Base-by-base conservation (phyloP, 176 grass and related monocot genomes). In the Phyllostachys edulis region DNA sequence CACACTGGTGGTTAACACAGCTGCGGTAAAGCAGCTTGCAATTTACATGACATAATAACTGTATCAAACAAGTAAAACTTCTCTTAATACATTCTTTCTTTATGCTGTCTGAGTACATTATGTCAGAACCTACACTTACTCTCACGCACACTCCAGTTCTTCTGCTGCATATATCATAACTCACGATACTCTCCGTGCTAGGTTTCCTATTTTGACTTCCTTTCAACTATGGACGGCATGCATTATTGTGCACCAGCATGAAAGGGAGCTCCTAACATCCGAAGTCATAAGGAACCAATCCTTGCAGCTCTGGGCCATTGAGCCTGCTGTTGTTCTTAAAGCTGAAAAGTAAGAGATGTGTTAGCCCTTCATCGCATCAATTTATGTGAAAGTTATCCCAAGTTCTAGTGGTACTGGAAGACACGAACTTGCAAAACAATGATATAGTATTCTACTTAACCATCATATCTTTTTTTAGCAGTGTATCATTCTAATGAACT, bases 271-370 rank as follows among this genome's bases (percentile, higher is more conserved):
- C 51, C 62, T 94, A 98, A 40, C 96, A 98, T 80, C 96, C 96
- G 49, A 93, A 95, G 81, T 92, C 93, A 42, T 98, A 98, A 42
- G 91, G 46, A 69, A 87, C 91, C 77, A 96, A 77, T 61, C 96
- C 96, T 89, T 94, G 93, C 63, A 99, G 89, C 56, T 99, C 96
- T 6, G 96, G 96, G 54, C 96, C 96, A 41, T 99, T 99, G 29
- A 99, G 89, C 75, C 96, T 96, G 80, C 80, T 92, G 73, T 99
- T 99, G 78, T 99, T 96, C 77, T 91, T 88, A 75, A 96, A 99
- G 83, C 96, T 96, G 93, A 44, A 95, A 85, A 42, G 7, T 21
- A 47, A 52, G 23, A 37, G 34, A 73, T 74, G 41, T 29, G 66
- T 90, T 77, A 89, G 54, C 4, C 6, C 23, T 47, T 59, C 16